phyloP scores from a whole-genome alignment of 495 filamentous ascomycete species.

The Friedmanniomyces endolithicus region DNA sequence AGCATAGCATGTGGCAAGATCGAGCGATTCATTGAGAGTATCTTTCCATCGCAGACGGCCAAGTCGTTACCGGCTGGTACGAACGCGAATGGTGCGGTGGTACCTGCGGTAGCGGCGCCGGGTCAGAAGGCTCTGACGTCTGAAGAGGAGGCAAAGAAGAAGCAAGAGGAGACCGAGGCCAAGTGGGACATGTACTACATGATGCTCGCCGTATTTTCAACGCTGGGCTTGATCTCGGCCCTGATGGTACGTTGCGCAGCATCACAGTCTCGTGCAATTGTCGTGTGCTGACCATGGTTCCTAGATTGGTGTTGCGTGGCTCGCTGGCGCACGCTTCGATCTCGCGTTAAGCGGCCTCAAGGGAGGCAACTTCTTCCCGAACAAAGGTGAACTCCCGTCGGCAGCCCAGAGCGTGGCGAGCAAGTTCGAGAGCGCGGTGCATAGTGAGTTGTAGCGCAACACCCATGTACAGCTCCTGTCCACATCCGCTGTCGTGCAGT shows the following conservation, averaged over 20 bases:
- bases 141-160: slow-evolving; percentile 38
- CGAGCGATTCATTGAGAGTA: slow-evolving; percentile 90
- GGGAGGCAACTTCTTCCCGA: slow-evolving; percentile 17
- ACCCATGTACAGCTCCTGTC: background rate
- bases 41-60: slow-evolving; percentile 68
- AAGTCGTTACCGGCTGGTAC: slow-evolving; percentile 31
- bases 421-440: slow-evolving; percentile 1
- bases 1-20: slow-evolving; percentile 88
- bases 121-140: slow-evolving; percentile 30
- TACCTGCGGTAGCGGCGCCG: slow-evolving; percentile 30
- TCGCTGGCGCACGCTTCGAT: slow-evolving; percentile 51
- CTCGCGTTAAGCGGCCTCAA: slow-evolving; percentile 30
- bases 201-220: slow-evolving; percentile 45
- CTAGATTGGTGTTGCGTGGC: slow-evolving; percentile 55
- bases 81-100: slow-evolving; percentile 5
- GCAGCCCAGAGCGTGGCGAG: background rate
- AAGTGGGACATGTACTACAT: slow-evolving; percentile 52
- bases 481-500: no score
- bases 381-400: background rate
- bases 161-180: slow-evolving; percentile 39
- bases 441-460: slow-evolving; percentile 12
- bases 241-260: slow-evolving; percentile 48
- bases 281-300: background rate
- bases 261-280: slow-evolving; percentile 1
- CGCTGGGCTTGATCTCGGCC: slow-evolving; percentile 46